Evolutionary conservation across 345 rosid species (phyloP).

Genomic region (Arabidopsis suecica): DNA sequence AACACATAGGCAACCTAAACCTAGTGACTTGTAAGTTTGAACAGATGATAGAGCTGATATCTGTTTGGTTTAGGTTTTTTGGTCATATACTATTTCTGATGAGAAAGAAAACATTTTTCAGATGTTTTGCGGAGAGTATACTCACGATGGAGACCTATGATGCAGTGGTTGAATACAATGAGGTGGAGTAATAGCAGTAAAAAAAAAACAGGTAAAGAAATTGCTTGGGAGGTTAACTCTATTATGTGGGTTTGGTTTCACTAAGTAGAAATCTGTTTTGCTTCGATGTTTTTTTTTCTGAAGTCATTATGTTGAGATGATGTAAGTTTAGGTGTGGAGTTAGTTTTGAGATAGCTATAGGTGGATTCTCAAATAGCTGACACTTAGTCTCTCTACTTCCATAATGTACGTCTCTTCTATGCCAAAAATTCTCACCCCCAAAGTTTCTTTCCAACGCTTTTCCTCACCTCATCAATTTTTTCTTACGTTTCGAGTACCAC

Average conservation of each 20-base stretch:
- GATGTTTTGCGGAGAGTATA: slow-evolving; percentile 68
- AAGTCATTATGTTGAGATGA: slow-evolving; percentile 25
- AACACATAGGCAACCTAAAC: neutral
- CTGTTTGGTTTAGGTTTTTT: neutral
- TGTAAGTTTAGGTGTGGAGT: slow-evolving; percentile 28
- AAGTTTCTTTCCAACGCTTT: slow-evolving; percentile 23
- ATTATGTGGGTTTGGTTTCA: neutral
- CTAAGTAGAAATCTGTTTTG: neutral
- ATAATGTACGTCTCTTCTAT: slow-evolving; percentile 19
- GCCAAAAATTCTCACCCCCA: slow-evolving; percentile 10
- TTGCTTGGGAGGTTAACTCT: neutral
- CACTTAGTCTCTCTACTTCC: slow-evolving; percentile 26
- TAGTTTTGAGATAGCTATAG: slow-evolving; percentile 1
- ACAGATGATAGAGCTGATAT: neutral
- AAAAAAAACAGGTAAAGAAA: slow-evolving; percentile 21
- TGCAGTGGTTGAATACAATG: slow-evolving; percentile 58
- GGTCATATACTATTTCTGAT: slow-evolving; percentile 2
- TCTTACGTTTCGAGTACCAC: slow-evolving; percentile 19
- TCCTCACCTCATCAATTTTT: slow-evolving; percentile 34
- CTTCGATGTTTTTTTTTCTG: neutral
- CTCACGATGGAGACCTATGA: slow-evolving; percentile 76
- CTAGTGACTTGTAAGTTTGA: neutral
- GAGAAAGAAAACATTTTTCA: slow-evolving; percentile 34
- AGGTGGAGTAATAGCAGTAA: slow-evolving; percentile 31
- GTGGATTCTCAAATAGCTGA: slow-evolving; percentile 32